Evolutionary conservation across 306 rosid species (phyloP), one percentile per base, ranked within the genome.

Genomic region (Inga leiocalycina): DNA sequence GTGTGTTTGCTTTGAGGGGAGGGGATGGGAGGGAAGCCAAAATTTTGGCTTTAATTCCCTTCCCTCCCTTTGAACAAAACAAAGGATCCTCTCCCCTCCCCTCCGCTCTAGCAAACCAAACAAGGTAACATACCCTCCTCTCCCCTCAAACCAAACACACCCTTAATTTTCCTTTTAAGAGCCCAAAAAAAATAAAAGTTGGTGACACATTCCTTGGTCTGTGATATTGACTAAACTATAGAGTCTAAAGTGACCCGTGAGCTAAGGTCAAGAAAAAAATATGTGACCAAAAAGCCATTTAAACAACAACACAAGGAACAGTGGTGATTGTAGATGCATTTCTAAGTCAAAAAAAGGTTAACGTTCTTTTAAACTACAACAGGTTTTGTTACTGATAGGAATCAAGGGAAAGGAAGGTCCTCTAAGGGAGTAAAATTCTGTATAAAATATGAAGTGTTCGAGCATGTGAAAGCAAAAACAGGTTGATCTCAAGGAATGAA

Each of bases 401-500:
- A 70, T 66, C 8, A 48, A 30, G 39, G 57, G 56, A 61, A 43
- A 3, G 44, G 68, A 74, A 61, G 22, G 71, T 37, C n/a, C 57
- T 35, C 39, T 7, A 59, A 59, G 52, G 45, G 56, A 61, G 14
- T 22, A 37, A 59, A 39, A 43, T 27, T 30, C 9, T 56, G 2
- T 10, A 52, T 15, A 20, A 54, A 16, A 57, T 20, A 57, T 16
- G 39, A n/a, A 48, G 62, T 52, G 81, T 81, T 68, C 44, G 57
- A 22, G 20, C 17, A 27, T 8, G 48, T 51, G 7, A 82, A 76
- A 84, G 44, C 79, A 75, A 44, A 82, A 68, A 20, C 32, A 81
- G 68, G 76, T 27, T 61, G 81, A 41, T 76, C 69, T 24, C 82
- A 76, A 32, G 76, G 43, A 13, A 20, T 46, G 43, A 68, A 43